Conservation (phyloP, 768 basidiomycete species). For the Macrolepiota albuminosa region DNA sequence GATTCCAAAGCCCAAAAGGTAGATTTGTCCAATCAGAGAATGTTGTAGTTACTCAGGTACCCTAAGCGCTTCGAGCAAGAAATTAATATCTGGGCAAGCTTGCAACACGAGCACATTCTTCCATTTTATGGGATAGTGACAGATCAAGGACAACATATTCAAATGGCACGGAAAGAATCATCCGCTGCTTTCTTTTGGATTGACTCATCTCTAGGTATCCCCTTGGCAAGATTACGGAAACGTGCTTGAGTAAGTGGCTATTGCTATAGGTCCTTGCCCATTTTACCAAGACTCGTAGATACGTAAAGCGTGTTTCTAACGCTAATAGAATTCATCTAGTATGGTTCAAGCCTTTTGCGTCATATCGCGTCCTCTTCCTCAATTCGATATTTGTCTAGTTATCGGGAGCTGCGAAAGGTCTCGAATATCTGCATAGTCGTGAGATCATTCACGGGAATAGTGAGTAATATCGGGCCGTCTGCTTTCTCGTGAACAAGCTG, state of each 20-base stretch:
- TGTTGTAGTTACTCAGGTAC: background rate
- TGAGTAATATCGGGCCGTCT: conserved; percentile 26
- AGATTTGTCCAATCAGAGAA: background rate
- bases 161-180: conserved; percentile 33
- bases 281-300: conserved; percentile 26
- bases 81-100: conserved; percentile 47
- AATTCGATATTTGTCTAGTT: conserved; percentile 29
- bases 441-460: conserved; percentile 58
- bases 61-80: conserved; percentile 56
- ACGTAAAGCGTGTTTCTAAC: conserved; percentile 28
- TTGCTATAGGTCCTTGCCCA: background rate
- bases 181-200: background rate
- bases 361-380: background rate
- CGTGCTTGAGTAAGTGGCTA: conserved; percentile 38
- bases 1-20: conserved; percentile 41
- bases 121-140: conserved; percentile 57
- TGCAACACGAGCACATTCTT: conserved; percentile 47
- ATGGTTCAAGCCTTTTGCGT: conserved; percentile 9
- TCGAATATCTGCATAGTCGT: conserved; percentile 50
- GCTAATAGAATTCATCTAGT: conserved; percentile 42
- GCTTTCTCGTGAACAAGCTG: conserved; percentile 1
- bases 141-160: conserved; percentile 43
- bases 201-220: conserved; percentile 39
- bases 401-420: conserved; percentile 48
- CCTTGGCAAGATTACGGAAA: conserved; percentile 61